Conservation (phyloP, 352 stramenopile species). For the Pythium sukuiense region DNA sequence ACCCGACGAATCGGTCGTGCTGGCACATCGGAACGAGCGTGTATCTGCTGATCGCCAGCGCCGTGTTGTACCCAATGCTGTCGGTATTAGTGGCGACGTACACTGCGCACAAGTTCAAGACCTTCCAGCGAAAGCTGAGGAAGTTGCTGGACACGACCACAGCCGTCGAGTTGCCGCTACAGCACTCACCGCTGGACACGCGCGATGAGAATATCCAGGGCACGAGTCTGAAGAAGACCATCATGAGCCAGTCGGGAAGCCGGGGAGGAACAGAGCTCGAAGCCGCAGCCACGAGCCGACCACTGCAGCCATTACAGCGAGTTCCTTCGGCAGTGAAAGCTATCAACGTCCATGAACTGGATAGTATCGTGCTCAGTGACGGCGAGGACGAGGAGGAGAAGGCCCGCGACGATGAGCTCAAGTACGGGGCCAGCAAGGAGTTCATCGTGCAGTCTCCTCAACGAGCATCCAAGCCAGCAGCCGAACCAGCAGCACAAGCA, state of each 20-base stretch:
- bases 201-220: slow-evolving; percentile 15
- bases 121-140: slow-evolving; percentile 43
- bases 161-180: slow-evolving; percentile 43
- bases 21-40: slow-evolving; percentile 69
- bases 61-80: slow-evolving; percentile 58
- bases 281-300: slow-evolving; percentile 31
- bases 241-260: slow-evolving; percentile 11
- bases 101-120: slow-evolving; percentile 60
- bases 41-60: slow-evolving; percentile 54
- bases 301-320: slow-evolving; percentile 46
- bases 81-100: slow-evolving; percentile 62
- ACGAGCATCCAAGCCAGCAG: neutral
- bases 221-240: slow-evolving; percentile 31
- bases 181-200: slow-evolving; percentile 42
- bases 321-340: slow-evolving; percentile 26
- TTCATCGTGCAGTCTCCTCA: slow-evolving; percentile 20
- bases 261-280: slow-evolving; percentile 34
- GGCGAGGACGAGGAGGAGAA: slow-evolving; percentile 38
- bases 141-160: slow-evolving; percentile 54
- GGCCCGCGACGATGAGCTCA: slow-evolving; percentile 19
- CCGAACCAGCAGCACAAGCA: neutral
- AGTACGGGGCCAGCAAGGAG: slow-evolving; percentile 23
- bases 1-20: slow-evolving; percentile 52
- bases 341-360: slow-evolving; percentile 32
- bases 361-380: slow-evolving; percentile 38